Conservation (phyloP, 441 rosid species). For the Arabidopsis lyrata region DNA sequence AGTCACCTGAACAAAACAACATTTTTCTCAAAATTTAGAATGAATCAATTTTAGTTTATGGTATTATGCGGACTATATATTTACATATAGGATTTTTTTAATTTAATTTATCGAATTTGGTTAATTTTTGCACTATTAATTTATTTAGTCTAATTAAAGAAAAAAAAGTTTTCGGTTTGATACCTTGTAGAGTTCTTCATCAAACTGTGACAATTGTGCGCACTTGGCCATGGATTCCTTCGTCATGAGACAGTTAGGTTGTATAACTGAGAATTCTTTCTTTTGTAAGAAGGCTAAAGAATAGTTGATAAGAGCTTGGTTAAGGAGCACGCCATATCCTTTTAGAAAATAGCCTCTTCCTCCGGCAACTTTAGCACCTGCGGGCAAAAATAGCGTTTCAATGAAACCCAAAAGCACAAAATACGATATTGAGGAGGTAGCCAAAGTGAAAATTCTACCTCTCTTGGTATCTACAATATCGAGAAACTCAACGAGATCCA, state of each 20-base stretch:
- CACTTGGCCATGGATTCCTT: not conserved
- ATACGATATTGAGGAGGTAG: not conserved
- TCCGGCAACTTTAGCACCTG: not conserved
- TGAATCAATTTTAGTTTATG: no score
- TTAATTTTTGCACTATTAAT: no score
- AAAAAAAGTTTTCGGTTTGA: not conserved
- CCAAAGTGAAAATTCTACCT: not conserved
- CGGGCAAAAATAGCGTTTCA: not conserved
- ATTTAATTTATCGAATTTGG: no score
- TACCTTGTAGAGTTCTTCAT: slow-evolving; percentile 92
- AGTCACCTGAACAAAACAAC: not conserved
- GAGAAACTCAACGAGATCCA: not conserved
- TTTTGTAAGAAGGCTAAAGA: slow-evolving; percentile 1
- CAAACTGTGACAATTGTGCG: slow-evolving; percentile 57
- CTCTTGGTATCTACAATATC: not conserved
- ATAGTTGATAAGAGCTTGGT: no score
- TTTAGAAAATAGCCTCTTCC: not conserved
- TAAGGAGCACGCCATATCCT: not conserved
- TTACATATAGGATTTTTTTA: no score
- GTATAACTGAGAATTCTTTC: slow-evolving; percentile 64
- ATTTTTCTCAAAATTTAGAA: no score
- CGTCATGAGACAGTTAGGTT: slow-evolving; percentile 79
- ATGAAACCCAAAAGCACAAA: not conserved
- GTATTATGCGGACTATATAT: no score
- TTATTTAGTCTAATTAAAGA: no score